Conservation (phyloP, 2,329 filamentous ascomycete genomes). For the Exophiala dermatitidis region DNA sequence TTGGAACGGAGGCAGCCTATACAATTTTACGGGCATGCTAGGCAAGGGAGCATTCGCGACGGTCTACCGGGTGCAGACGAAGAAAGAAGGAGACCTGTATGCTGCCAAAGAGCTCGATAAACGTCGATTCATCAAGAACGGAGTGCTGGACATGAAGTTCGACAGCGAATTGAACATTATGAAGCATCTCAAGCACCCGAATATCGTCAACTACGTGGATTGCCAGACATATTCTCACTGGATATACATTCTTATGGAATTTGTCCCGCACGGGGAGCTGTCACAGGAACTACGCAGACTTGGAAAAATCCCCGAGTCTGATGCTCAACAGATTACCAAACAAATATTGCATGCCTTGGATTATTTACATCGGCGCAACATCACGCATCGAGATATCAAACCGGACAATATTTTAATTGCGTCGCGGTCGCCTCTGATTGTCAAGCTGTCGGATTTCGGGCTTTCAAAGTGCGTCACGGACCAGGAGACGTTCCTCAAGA, state of each 20-base stretch:
- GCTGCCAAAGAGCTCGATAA: conserved; percentile 96
- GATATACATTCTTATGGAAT: conserved; percentile 97
- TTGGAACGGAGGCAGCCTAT: conserved; percentile 73
- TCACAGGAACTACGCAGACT: conserved; percentile 61
- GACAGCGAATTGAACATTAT: conserved; percentile 98
- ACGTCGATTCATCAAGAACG: conserved; percentile 85
- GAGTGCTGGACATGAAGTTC: conserved; percentile 79
- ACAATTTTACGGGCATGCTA: conserved; percentile 74
- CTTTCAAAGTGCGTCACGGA: conserved; percentile 89
- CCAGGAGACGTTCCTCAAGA: conserved; percentile 85
- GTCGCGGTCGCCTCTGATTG: conserved; percentile 62
- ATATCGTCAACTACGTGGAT: conserved; percentile 88
- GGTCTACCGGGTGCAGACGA: conserved; percentile 83
- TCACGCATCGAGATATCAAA: conserved; percentile 97
- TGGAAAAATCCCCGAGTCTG: conserved; percentile 57
- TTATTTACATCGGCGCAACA: conserved; percentile 79
- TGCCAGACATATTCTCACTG: conserved; percentile 74
- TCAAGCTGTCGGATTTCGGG: conserved; percentile 95
- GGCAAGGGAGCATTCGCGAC: conserved; percentile 93
- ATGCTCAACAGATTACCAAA: conserved; percentile 62
- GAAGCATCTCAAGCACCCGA: conserved; percentile 71
- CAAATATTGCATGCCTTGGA: conserved; percentile 69
- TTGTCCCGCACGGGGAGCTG: conserved; percentile 72
- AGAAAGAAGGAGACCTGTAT: conserved; percentile 72
- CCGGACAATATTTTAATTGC: conserved; percentile 93